Evolutionary conservation across 225 moss, liverwort and hornwort genomes (phyloP), one percentile per base, ranked within the genome.

Genomic region (Bryoerythrophyllum caledonicum): DNA sequence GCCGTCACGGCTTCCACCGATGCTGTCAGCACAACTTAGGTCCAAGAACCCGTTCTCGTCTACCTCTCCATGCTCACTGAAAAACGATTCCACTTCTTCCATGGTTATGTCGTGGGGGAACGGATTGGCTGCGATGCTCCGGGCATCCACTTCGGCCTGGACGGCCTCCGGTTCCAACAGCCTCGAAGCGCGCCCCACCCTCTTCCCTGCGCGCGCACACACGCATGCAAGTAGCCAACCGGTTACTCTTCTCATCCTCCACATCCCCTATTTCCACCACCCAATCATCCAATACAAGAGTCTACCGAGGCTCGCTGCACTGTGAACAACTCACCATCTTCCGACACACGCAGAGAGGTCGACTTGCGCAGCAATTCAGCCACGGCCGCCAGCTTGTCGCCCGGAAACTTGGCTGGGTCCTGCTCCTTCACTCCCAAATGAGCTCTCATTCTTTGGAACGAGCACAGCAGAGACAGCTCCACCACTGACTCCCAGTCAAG

Each of bases 371-470:
- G 83, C 32, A 85, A 82, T 15, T 86, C 90, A 38, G 84, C 86
- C 30, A 97, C 96, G 28, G 86, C 87, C 16, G 77, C 74, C 44
- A 89, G 78, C 52, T 74, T 84, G 37, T 91, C 93, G 35, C 79
- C 56, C 11, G 88, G 82, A 62, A 94, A 86, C 55, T 88, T 85
- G 37, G 84, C 73, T 26, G 91, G 83, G 59, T 94, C 92, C 57
- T 85, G 44, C 38, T 94, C 94, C 78, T 96, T 94, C 74, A 96
- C 85, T 20, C 87, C 89, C 64, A 97, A 84, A 82, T 94, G 89
- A 62, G 80, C 91, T 82, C 94, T 82, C 96, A 97, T 97, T 52
- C 92, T 86, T 79, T 91, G 82, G 74, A 97, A 97, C 38, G 96
- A 91, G 38, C 94, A 94, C 21, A 97, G 69, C 9, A 91, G 81